phyloP scores from a whole-genome alignment of 495 filamentous ascomycete genomes.

The Immersiella caudata region DNA sequence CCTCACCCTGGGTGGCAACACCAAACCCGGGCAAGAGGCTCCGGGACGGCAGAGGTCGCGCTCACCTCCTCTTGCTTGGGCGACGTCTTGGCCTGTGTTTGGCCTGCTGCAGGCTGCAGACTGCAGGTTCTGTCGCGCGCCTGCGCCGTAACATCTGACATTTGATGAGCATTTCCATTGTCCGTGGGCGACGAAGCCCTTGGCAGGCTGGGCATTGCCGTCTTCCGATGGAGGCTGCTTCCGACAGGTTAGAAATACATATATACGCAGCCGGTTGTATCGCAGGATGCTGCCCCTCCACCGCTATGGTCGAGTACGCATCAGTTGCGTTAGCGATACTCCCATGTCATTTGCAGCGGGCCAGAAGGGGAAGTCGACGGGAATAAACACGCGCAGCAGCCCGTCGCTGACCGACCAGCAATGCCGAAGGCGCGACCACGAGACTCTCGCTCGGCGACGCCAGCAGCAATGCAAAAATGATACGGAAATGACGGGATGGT shows the following conservation, averaged over 20 bases:
- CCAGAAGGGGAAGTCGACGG: background rate
- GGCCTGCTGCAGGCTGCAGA: constrained; percentile 13
- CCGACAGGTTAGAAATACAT: constrained; percentile 10
- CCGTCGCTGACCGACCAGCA: background rate
- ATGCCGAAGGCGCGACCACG: background rate
- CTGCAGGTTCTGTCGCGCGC: constrained; percentile 16
- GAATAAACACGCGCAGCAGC: background rate
- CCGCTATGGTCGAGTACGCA: background rate
- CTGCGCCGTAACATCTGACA: constrained; percentile 13
- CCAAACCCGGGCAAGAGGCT: constrained; percentile 10
- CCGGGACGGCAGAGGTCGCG: background rate
- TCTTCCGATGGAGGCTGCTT: constrained; percentile 14
- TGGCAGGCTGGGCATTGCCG: constrained; percentile 1
- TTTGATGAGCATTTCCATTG: background rate
- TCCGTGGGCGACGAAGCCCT: background rate
- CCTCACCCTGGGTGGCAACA: background rate
- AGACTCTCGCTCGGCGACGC: background rate
- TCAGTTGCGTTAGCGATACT: background rate
- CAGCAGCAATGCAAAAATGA: background rate
- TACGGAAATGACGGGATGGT: background rate
- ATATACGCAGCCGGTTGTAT: background rate
- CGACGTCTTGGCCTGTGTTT: constrained; percentile 4
- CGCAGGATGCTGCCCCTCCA: too few relatives aligned
- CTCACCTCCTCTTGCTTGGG: background rate
- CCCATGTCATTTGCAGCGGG: background rate